Base-by-base conservation (phyloP, 2,329 filamentous ascomycete genomes). In the Annulohypoxylon truncatum region DNA sequence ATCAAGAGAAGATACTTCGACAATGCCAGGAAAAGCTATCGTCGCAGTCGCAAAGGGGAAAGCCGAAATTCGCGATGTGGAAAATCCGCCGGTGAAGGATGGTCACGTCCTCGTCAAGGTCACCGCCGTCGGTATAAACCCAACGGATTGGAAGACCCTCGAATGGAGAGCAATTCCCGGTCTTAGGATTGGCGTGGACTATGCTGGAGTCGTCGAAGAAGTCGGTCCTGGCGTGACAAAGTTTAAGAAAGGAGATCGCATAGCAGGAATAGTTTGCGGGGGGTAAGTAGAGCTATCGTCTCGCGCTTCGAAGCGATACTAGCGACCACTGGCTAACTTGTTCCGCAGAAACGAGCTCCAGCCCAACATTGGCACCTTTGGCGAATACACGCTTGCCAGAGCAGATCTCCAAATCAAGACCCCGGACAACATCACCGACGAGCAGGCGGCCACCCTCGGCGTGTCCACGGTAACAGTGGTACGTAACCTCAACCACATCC, bases 241-340 rank as follows among this genome's bases (percentile, higher is more conserved):
- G 66, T 80, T 84, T 63, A 79, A 79, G 70, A 80, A 79, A 56
- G 84, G 85, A 2, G 84, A 87, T 64, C 79, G 83, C 40, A 76
- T 85, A 29, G 73, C 75, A 22, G 84, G 84, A 4, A 52, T 55
- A 8, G 42, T 57, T 7, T 61, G 57, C 38, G 68, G 69, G 48
- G 63, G 59, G 75, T 77, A 61, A 66, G 72, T 68, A 12, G 28
- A 20, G n/a, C 2, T 4, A n/a, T 8, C 26, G 9, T 8, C 15
- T n/a, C 20, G 15, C 31, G 4, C 10, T n/a, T 29, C 4, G 10
- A 31, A 18, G 24, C 6, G 18, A 18, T 29, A 3, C 15, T 10
- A 3, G 12, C n/a, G 6, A 15, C 10, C 10, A 18, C 9, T 31
- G 15, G 4, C n/a, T 54, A n/a, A 54, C 26, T 44, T 13, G 9